Conservation (phyloP, 1,284 basidiomycete genomes). For the Ceratobasidium sp. region DNA sequence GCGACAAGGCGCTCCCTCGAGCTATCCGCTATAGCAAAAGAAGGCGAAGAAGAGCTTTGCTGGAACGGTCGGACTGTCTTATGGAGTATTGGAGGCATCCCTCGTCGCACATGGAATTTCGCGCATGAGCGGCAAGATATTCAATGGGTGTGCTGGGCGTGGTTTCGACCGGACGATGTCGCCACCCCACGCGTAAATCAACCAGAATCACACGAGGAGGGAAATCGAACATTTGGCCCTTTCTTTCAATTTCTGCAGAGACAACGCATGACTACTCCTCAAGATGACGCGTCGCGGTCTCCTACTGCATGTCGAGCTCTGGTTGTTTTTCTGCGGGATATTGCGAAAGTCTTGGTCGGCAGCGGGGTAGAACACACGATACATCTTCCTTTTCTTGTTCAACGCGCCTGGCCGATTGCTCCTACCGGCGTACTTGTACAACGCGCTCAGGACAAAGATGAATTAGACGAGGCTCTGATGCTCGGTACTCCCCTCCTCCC, state of each 20-base stretch:
- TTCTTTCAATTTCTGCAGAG: conserved; percentile 52
- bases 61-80: conserved; percentile 81
- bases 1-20: conserved; percentile 33
- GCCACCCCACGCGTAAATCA: conserved; percentile 59
- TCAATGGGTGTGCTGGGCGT: conserved; percentile 81
- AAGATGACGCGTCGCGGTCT: conserved; percentile 54
- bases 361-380: conserved; percentile 84
- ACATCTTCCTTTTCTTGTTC: conserved; percentile 85
- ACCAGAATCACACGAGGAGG: conserved; percentile 42
- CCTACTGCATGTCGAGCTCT: conserved; percentile 27
- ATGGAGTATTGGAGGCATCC: conserved; percentile 76
- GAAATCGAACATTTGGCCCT: conserved; percentile 57
- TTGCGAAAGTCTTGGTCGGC: conserved; percentile 79
- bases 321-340: conserved; percentile 76
- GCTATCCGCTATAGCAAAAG: conserved; percentile 33
- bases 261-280: conserved; percentile 73
- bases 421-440: conserved; percentile 84
- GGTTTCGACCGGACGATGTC: conserved; percentile 60
- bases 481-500: conserved; percentile 73
- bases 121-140: conserved; percentile 76
- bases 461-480: conserved; percentile 66
- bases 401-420: conserved; percentile 80
- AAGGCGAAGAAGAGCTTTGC: conserved; percentile 67
- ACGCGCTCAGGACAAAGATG: conserved; percentile 78
- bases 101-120: conserved; percentile 82